Evolutionary conservation across 306 rosid genomes (phyloP).

Genomic region (Alnus rubra): DNA sequence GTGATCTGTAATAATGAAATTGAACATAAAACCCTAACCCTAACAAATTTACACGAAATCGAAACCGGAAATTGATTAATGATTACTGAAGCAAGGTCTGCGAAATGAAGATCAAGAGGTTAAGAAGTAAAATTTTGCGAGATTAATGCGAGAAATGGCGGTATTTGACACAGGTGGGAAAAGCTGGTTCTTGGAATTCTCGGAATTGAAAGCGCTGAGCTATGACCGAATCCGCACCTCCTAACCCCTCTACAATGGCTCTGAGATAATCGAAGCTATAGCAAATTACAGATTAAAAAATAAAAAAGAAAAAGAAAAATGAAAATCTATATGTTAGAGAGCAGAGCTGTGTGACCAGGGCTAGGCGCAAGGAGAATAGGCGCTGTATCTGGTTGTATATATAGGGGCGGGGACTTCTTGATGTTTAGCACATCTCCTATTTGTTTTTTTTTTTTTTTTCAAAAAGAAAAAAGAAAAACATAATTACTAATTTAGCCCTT

Average conservation of each 20-base stretch:
- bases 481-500: no score
- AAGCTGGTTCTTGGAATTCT: constrained; percentile 14
- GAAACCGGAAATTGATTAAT: background rate
- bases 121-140: background rate
- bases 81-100: background rate
- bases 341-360: constrained; percentile 46
- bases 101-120: background rate
- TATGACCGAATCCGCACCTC: constrained; percentile 58
- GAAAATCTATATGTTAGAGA: constrained; percentile 9
- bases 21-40: constrained; percentile 45
- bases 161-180: constrained; percentile 53
- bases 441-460: no score
- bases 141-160: constrained; percentile 45
- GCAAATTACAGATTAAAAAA: constrained; percentile 15
- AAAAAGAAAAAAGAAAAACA: no score
- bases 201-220: background rate
- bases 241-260: constrained; percentile 63
- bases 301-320: background rate
- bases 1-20: constrained; percentile 25
- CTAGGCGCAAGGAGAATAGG: constrained; percentile 55
- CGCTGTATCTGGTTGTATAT: constrained; percentile 27
- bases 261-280: constrained; percentile 42
- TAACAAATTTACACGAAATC: constrained; percentile 2
- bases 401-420: background rate
- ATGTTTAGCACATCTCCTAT: no score